Percentiles rank a stretch among this genome's conserved stretches.
phyloP scores from a whole-genome alignment of 345 rosid genomes.

The Corymbia maculata region DNA sequence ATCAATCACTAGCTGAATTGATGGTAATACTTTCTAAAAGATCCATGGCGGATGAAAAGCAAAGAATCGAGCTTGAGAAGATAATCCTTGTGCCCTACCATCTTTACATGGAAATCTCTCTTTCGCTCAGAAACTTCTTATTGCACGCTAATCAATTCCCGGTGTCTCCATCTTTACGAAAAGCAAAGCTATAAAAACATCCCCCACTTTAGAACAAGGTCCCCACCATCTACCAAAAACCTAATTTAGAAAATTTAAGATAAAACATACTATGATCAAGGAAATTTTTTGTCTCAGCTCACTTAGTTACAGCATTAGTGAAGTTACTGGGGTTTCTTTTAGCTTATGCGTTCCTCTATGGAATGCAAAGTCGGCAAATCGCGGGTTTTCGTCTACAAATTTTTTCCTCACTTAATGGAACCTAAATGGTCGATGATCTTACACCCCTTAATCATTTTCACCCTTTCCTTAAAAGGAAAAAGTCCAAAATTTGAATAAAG shows the following conservation, averaged over 20 bases:
- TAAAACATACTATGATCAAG: background rate
- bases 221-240: background rate
- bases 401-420: background rate
- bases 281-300: background rate
- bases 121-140: conserved; percentile 27
- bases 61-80: conserved; percentile 26
- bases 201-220: background rate
- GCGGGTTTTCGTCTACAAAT: background rate
- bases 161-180: conserved; percentile 23
- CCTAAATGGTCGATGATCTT: background rate
- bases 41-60: background rate
- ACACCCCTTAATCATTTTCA: background rate
- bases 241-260: background rate
- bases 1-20: background rate
- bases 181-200: conserved; percentile 1
- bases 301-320: background rate
- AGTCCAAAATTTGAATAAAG: background rate
- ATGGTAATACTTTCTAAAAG: conserved; percentile 14
- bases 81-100: conserved; percentile 43
- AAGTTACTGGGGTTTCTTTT: background rate
- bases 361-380: background rate
- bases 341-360: background rate
- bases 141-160: conserved; percentile 22
- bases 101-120: conserved; percentile 28
- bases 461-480: background rate